phyloP scores from a whole-genome alignment of 768 basidiomycete genomes.

The Boletus barrowsii region DNA sequence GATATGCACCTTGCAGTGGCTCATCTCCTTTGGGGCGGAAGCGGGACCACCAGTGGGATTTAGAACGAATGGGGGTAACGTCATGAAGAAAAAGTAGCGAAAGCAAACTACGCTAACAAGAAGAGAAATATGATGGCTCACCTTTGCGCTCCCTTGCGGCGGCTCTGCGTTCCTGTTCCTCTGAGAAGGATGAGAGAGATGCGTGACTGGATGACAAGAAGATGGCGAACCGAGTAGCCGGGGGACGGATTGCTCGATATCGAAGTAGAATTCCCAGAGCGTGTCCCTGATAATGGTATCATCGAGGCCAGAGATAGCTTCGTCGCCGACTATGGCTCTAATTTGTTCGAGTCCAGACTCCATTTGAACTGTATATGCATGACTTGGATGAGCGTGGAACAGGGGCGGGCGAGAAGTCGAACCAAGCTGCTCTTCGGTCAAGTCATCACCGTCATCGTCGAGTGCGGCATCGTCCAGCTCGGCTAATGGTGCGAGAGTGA shows the following conservation, averaged over 20 bases:
- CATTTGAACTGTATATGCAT: slow-evolving; percentile 53
- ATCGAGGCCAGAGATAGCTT: slow-evolving; percentile 61
- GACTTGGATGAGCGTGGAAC: slow-evolving; percentile 8
- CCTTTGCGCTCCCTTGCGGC: slow-evolving; percentile 78
- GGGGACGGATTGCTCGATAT: slow-evolving; percentile 70
- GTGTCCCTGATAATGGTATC: slow-evolving; percentile 74
- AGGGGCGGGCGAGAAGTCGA: slow-evolving; percentile 11
- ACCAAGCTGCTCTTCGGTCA: slow-evolving; percentile 86
- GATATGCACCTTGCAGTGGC: slow-evolving; percentile 60
- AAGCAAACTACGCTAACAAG: slow-evolving; percentile 35
- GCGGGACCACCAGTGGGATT: slow-evolving; percentile 34
- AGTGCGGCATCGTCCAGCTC: slow-evolving; percentile 83
- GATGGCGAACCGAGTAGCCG: slow-evolving; percentile 66
- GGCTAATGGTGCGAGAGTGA: slow-evolving; percentile 42
- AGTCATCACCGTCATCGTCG: slow-evolving; percentile 73
- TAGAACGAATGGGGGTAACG: slow-evolving; percentile 26
- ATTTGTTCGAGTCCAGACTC: slow-evolving; percentile 68
- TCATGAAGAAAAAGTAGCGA: slow-evolving; percentile 32
- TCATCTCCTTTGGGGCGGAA: slow-evolving; percentile 35
- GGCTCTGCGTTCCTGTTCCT: slow-evolving; percentile 63
- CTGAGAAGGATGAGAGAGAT: slow-evolving; percentile 35
- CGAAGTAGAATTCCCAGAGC: slow-evolving; percentile 87
- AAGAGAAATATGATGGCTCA: slow-evolving; percentile 46
- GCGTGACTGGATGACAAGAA: neutral
- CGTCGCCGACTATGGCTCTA: slow-evolving; percentile 62